Base-by-base conservation (phyloP, 257 asterid species). In the Coffea canephora region DNA sequence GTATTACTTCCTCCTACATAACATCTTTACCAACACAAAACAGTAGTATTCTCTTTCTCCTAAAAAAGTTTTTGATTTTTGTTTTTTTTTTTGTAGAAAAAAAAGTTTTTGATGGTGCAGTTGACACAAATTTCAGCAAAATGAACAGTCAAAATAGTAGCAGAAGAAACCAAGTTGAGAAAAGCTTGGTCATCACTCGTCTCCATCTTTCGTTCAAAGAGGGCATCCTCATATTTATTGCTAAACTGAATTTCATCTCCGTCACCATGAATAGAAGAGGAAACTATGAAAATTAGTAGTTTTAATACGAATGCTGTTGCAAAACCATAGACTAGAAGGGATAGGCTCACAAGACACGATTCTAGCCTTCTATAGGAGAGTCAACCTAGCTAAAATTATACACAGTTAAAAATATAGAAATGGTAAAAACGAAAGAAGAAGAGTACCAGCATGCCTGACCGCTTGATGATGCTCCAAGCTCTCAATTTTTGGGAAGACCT, bases 381-480 rank as follows among this genome's bases (percentile, higher is more conserved):
- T 27, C 69, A 65, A 31, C 8, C 27, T 0, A 72, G 27, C 61
- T 59, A 18, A 31, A 31, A 70, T 4, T 14, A 50, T 5, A 15
- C 14, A 55, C 15, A 52, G 36, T 71, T 69, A 45, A 70, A 66
- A 81, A 66, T 23, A 19, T n/a, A 71, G 67, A 41, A 1, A 52
- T 21, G 62, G 21, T 55, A 46, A 57, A 72, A 19, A n/a, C 36
- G n/a, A 43, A 72, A 46, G n/a, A 77, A n/a, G 36, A 15, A 50
- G 4, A 39, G 12, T 85, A 93, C 99, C 99, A 72, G 99, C 99
- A 82, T 95, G 99, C 81, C 86, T 88, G 36, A 93, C 88, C 4
- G 99, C 97, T 85, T 88, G 97, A 82, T 95, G 99, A 88, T 91
- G 97, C 43, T 95, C 94, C 84, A 95, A 84, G 86, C 94, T 95